phyloP scores from a whole-genome alignment of 345 rosid species.

The Citrus mangshanensis region DNA sequence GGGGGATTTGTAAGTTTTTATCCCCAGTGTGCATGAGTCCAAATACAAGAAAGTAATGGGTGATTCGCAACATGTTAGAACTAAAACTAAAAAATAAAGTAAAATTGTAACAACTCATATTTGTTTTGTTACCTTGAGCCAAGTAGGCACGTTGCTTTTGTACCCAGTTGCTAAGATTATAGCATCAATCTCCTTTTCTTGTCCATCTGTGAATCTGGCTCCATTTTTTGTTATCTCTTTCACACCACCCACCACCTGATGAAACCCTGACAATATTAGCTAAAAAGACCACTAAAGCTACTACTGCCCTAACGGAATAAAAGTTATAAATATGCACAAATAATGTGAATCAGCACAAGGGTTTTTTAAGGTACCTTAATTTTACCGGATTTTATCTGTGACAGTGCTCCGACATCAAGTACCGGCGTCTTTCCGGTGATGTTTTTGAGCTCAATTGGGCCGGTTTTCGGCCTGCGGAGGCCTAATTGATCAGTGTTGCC shows the following conservation, averaged over 20 bases:
- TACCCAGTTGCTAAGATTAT: conserved; percentile 90
- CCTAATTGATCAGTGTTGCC: conserved; percentile 77
- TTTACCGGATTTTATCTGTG: conserved; percentile 63
- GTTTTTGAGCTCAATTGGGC: conserved; percentile 88
- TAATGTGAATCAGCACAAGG: not conserved
- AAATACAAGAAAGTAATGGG: conserved; percentile 33
- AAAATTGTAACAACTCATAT: conserved; percentile 4
- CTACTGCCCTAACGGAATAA: not conserved
- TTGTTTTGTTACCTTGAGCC: conserved; percentile 67
- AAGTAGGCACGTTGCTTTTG: conserved; percentile 82
- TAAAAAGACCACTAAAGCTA: not conserved
- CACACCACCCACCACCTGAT: conserved; percentile 66
- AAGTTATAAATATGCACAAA: not conserved
- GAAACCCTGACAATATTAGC: conserved; percentile 13
- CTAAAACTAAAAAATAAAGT: conserved; percentile 23
- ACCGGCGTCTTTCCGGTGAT: conserved; percentile 89
- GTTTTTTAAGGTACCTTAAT: conserved; percentile 48
- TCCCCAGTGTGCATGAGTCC: conserved; percentile 30
- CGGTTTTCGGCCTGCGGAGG: conserved; percentile 80
- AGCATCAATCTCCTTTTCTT: conserved; percentile 69
- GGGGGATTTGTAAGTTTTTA: conserved; percentile 34
- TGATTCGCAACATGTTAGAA: conserved; percentile 41
- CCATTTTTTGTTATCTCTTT: conserved; percentile 65
- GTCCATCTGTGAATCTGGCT: conserved; percentile 77
- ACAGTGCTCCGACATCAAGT: conserved; percentile 77